Percentiles rank a stretch among this genome's conserved stretches.
Evolutionary conservation across 2,329 filamentous ascomycete genomes (phyloP).

Genomic region (Waltergamsia citrina): DNA sequence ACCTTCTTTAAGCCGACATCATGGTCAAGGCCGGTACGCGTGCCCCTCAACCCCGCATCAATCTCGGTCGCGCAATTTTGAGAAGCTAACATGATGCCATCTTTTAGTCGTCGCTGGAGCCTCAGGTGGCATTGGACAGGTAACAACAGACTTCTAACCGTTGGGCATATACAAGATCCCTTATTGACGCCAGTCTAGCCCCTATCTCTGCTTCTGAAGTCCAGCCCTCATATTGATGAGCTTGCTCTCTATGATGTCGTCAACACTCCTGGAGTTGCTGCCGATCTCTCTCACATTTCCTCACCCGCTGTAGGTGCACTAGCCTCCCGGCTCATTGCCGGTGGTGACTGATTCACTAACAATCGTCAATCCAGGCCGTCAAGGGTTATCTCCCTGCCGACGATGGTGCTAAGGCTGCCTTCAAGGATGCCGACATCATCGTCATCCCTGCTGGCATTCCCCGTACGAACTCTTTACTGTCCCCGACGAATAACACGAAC

Average conservation of each 20-base stretch:
- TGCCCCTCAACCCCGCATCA: conserved; percentile 14
- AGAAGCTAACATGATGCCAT: conserved; percentile 7
- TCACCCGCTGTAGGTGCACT: conserved; percentile 58
- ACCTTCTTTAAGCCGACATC: conserved; percentile 14
- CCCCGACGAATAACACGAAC: conserved; percentile 9
- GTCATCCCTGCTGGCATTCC: conserved; percentile 98
- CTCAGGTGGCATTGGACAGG: conserved; percentile 97
- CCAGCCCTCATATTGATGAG: conserved; percentile 78
- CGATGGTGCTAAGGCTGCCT: conserved; percentile 74
- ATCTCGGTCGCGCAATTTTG: conserved; percentile 1
- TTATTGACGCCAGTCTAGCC: conserved; percentile 46
- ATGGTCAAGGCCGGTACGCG: conserved; percentile 55
- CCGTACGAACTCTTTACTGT: conserved; percentile 46
- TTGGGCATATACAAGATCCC: background rate
- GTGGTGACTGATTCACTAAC: conserved; percentile 1
- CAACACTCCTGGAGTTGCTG: conserved; percentile 92
- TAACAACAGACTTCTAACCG: conserved; percentile 26
- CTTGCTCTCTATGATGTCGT: conserved; percentile 98
- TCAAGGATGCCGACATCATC: conserved; percentile 90
- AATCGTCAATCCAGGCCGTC: conserved; percentile 52
- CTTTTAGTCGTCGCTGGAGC: conserved; percentile 76
- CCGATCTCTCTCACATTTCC: conserved; percentile 96
- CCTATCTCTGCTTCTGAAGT: conserved; percentile 92
- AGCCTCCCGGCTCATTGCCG: background rate
- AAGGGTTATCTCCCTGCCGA: conserved; percentile 81